These are phyloP conservation scores for Micromonas pusilla DNA, from an alignment of 139 green algal genomes.

Conservation along the genomic window DNA sequence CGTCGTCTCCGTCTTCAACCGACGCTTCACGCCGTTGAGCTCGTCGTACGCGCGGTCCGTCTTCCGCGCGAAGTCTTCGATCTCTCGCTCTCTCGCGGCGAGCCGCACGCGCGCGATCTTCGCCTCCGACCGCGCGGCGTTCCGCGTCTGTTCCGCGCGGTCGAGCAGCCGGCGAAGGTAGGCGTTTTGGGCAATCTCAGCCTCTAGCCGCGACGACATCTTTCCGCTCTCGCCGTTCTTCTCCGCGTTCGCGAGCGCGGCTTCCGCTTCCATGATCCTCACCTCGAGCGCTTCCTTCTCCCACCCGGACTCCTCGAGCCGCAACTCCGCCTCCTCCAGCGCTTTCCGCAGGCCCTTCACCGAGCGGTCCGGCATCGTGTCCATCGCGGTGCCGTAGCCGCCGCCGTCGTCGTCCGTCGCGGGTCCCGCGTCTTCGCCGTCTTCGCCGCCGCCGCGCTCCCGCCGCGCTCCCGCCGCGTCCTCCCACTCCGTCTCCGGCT, in stretches of 20 bases:
- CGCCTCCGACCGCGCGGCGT: conserved; percentile 1
- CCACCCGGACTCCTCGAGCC: background rate
- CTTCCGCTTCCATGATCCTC: background rate
- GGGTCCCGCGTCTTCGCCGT: background rate
- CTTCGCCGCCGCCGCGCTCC: no score
- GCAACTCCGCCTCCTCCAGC: background rate
- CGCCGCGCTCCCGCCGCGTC: no score
- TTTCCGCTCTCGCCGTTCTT: background rate
- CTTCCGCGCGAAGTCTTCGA: background rate
- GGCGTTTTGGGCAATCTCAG: background rate
- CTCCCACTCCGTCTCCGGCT: no score
- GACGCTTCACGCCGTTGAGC: background rate
- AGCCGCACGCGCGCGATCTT: background rate
- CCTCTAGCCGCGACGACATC: background rate
- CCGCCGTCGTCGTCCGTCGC: background rate
- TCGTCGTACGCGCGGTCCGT: background rate
- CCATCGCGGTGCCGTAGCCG: background rate
- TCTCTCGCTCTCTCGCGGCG: background rate
- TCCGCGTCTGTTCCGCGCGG: conserved; percentile 6
- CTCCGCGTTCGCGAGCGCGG: background rate
- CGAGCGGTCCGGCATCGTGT: background rate
- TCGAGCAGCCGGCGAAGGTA: background rate
- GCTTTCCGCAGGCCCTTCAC: background rate
- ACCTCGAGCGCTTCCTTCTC: background rate
- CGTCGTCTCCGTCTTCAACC: background rate